Evolutionary conservation across 257 asterid species (phyloP).

Genomic region (Euphrasia confusa): DNA sequence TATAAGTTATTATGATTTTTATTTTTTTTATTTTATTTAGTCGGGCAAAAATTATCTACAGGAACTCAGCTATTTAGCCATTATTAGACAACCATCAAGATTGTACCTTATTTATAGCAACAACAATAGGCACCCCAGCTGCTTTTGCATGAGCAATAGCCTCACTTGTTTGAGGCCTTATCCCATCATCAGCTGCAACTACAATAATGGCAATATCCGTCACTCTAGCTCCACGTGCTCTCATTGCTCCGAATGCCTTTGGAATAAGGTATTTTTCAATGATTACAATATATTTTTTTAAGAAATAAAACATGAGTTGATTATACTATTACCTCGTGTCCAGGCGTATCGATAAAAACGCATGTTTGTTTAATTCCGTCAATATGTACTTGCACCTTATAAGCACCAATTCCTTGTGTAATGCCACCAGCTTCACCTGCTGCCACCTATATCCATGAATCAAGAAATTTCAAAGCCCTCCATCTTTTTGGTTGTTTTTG

Average conservation of each 20-base stretch:
- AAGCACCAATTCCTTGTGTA: constrained; percentile 99
- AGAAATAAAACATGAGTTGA: background rate
- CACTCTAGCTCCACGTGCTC: constrained; percentile 99
- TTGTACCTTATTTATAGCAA: constrained; percentile 88
- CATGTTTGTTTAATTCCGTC: constrained; percentile 76
- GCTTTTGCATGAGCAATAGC: constrained; percentile 99
- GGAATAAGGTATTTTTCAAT: constrained; percentile 13
- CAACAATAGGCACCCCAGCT: constrained; percentile 81
- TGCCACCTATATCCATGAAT: constrained; percentile 53
- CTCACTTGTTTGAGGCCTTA: constrained; percentile 87
- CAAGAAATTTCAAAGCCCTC: too few species aligned
- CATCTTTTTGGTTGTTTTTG: too few species aligned
- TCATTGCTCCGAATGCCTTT: constrained; percentile 98
- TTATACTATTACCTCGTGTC: constrained; percentile 71
- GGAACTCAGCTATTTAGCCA: constrained; percentile 15
- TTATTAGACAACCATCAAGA: constrained; percentile 1
- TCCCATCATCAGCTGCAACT: constrained; percentile 98
- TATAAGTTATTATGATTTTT: too few species aligned
- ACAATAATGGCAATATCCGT: constrained; percentile 94
- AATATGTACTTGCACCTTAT: constrained; percentile 77
- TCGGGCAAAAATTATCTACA: constrained; percentile 6
- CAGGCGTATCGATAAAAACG: constrained; percentile 98
- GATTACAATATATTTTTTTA: constrained; percentile 21
- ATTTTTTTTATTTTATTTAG: too few species aligned
- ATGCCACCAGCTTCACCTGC: constrained; percentile 97